Percentiles rank a stretch among this genome's conserved stretches.
phyloP scores from a whole-genome alignment of 2,329 filamentous ascomycete genomes.

The Drechslerella coelobrocha region DNA sequence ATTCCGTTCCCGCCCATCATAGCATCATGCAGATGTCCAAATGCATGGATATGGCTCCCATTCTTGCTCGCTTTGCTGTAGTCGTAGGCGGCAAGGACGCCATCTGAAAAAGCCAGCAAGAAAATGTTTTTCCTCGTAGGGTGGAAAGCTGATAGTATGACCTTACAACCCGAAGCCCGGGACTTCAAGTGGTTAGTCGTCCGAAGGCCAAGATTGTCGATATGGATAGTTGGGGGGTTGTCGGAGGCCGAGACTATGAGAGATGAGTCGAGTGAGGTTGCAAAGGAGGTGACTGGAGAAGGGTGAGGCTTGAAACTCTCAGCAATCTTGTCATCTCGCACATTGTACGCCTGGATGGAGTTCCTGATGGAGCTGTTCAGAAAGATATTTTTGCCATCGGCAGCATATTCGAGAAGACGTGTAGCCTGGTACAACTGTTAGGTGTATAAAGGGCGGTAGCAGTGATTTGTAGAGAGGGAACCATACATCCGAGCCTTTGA shows the following conservation, averaged over 20 bases:
- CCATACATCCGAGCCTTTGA: slow-evolving; percentile 54
- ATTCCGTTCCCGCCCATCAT: slow-evolving; percentile 53
- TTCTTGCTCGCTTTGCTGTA: slow-evolving; percentile 52
- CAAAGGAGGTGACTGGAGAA: slow-evolving; percentile 53
- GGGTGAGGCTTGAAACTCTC: slow-evolving; percentile 54
- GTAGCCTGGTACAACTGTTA: slow-evolving; percentile 29
- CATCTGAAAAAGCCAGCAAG: slow-evolving; percentile 53
- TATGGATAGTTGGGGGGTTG: slow-evolving; percentile 53
- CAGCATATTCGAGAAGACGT: slow-evolving; percentile 54
- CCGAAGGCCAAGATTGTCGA: slow-evolving; percentile 53
- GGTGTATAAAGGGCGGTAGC: neutral
- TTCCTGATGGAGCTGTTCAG: slow-evolving; percentile 54
- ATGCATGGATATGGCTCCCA: slow-evolving; percentile 54
- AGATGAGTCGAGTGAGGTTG: slow-evolving; percentile 54
- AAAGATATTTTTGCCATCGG: slow-evolving; percentile 54
- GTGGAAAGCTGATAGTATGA: slow-evolving; percentile 54
- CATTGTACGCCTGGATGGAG: slow-evolving; percentile 54
- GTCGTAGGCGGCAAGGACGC: slow-evolving; percentile 55
- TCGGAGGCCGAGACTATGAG: slow-evolving; percentile 54
- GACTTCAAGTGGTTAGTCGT: slow-evolving; percentile 53
- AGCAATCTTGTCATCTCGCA: slow-evolving; percentile 53
- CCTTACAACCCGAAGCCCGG: slow-evolving; percentile 52
- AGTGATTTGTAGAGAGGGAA: neutral
- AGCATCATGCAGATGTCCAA: slow-evolving; percentile 54
- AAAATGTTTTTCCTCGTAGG: slow-evolving; percentile 53